phyloP scores from a whole-genome alignment of 2,329 filamentous ascomycete species.

The Zarea fungicola region DNA sequence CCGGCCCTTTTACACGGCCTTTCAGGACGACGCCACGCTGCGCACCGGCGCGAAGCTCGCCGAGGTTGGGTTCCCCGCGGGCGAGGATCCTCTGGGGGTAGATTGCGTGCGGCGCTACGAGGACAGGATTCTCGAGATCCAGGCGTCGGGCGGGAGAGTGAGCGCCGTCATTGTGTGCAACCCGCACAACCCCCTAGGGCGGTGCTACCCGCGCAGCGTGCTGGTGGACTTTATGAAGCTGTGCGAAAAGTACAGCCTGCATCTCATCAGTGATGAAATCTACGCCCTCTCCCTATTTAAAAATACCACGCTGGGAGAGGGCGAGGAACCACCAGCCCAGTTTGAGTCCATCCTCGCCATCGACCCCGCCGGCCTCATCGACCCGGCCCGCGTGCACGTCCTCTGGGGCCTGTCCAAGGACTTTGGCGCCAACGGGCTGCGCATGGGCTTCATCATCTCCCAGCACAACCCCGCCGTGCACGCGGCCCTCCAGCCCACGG shows the following conservation, averaged over 20 bases:
- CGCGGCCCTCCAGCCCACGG: conserved; percentile 29
- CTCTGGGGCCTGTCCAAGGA: conserved; percentile 45
- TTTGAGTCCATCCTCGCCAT: conserved; percentile 46
- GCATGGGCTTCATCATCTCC: conserved; percentile 46
- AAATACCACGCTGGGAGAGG: conserved; percentile 27
- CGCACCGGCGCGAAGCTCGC: conserved; percentile 38
- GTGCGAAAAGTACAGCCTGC: conserved; percentile 42
- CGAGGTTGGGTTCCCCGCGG: conserved; percentile 36
- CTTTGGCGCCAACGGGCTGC: conserved; percentile 52
- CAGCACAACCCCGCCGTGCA: conserved; percentile 38
- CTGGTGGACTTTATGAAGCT: conserved; percentile 38
- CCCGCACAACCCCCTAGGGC: conserved; percentile 47
- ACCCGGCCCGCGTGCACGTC: conserved; percentile 46
- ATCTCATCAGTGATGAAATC: conserved; percentile 47
- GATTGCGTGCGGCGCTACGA: conserved; percentile 41
- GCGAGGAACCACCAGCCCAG: not conserved
- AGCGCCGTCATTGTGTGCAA: conserved; percentile 45
- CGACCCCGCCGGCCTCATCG: conserved; percentile 37
- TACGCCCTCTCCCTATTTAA: conserved; percentile 49
- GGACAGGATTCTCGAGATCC: conserved; percentile 32
- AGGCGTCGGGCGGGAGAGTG: conserved; percentile 35
- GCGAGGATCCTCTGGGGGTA: conserved; percentile 37
- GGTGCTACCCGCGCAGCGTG: conserved; percentile 37
- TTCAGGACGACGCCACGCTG: conserved; percentile 39
- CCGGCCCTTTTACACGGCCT: conserved; percentile 43